Conservation (phyloP, 2,329 filamentous ascomycete genomes). For the Tolypocladium tropicale region DNA sequence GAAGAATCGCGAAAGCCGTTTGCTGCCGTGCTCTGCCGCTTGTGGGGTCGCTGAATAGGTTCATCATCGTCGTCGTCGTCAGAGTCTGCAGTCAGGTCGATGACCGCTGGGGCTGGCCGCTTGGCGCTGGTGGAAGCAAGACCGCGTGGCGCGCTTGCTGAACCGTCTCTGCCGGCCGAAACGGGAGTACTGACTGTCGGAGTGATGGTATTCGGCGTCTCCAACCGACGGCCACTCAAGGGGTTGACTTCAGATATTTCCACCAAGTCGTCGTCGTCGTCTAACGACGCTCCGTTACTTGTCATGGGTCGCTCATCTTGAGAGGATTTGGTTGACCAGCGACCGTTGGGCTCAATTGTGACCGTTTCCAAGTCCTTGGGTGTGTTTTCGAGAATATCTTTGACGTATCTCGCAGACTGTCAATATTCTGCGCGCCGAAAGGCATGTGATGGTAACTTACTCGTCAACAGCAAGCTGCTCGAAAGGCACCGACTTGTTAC, state of each 20-base stretch:
- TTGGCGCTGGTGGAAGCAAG: conserved; percentile 30
- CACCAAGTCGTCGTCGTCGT: conserved; percentile 42
- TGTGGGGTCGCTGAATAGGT: conserved; percentile 31
- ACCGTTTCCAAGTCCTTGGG: conserved; percentile 67
- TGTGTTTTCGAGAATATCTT: conserved; percentile 73
- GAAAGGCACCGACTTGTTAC: conserved; percentile 73
- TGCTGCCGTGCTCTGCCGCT: conserved; percentile 30
- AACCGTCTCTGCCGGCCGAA: conserved; percentile 24
- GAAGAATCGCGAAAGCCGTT: conserved; percentile 12
- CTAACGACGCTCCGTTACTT: conserved; percentile 15
- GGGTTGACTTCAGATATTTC: conserved; percentile 34
- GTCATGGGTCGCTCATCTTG: conserved; percentile 19
- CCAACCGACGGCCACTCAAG: conserved; percentile 21
- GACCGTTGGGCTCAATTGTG: conserved; percentile 77
- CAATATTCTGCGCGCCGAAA: not conserved
- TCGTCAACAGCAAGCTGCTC: conserved; percentile 80
- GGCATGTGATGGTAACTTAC: conserved; percentile 34
- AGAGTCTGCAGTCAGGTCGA: conserved; percentile 47
- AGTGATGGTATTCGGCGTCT: conserved; percentile 24
- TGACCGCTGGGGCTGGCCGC: conserved; percentile 40
- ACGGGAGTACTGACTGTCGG: conserved; percentile 27
- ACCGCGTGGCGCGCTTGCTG: conserved; percentile 23
- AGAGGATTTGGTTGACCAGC: conserved; percentile 47
- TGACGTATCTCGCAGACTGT: conserved; percentile 57
- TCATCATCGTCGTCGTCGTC: conserved; percentile 44